Evolutionary conservation across 768 basidiomycete genomes (phyloP).

Genomic region (Lyophyllum semitale): DNA sequence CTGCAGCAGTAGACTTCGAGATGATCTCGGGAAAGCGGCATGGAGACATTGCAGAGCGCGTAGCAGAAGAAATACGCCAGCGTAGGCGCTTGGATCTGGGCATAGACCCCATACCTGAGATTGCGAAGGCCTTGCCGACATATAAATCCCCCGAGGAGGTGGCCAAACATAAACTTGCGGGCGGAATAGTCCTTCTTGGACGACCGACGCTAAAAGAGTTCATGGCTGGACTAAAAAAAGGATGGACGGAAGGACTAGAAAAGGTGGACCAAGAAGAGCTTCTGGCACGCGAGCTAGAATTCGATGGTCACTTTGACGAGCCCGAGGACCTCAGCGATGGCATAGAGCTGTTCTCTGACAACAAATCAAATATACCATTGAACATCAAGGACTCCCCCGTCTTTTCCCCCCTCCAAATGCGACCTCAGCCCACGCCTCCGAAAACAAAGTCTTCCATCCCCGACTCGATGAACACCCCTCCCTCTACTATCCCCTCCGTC

Average conservation of each 20-base stretch:
- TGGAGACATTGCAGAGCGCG: constrained; percentile 79
- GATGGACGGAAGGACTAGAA: constrained; percentile 78
- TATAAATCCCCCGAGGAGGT: constrained; percentile 53
- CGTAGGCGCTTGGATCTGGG: constrained; percentile 71
- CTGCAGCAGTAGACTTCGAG: constrained; percentile 92
- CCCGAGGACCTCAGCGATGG: constrained; percentile 30
- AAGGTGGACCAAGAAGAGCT: constrained; percentile 71
- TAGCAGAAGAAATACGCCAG: constrained; percentile 71
- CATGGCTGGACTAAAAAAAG: constrained; percentile 80
- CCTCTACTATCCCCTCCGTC: constrained; percentile 61
- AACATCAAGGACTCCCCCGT: constrained; percentile 26
- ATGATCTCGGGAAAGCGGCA: constrained; percentile 79
- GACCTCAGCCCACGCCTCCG: constrained; percentile 16
- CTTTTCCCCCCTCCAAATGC: constrained; percentile 28
- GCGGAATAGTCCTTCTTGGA: constrained; percentile 85
- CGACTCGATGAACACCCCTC: constrained; percentile 45
- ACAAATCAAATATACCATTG: constrained; percentile 23
- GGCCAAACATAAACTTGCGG: constrained; percentile 65
- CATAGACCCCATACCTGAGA: constrained; percentile 51
- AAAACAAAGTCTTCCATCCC: constrained; percentile 17
- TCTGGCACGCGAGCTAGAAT: constrained; percentile 65
- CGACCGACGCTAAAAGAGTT: constrained; percentile 94
- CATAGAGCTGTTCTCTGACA: constrained; percentile 12
- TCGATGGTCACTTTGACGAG: constrained; percentile 82
- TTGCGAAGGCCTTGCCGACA: constrained; percentile 50